Evolutionary conservation across 768 basidiomycete species (phyloP).

Genomic region (Lyophyllum atratum): DNA sequence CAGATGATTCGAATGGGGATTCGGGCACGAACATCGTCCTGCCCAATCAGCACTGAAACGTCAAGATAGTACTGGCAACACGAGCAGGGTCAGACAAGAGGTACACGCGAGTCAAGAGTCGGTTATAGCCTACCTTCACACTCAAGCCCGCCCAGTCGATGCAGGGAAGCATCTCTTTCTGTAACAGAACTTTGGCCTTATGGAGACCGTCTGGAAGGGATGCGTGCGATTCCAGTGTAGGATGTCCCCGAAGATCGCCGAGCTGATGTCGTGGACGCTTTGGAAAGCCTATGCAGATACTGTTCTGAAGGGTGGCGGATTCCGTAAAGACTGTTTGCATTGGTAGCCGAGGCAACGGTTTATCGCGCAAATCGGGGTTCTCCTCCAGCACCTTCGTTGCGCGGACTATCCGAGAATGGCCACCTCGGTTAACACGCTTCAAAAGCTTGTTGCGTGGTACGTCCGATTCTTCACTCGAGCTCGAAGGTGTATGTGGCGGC

Average conservation of each 20-base stretch:
- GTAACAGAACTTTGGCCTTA: slow-evolving; percentile 57
- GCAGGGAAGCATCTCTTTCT: slow-evolving; percentile 61
- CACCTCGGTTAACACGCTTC: slow-evolving; percentile 33
- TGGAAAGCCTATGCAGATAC: slow-evolving; percentile 67
- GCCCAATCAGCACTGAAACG: slow-evolving; percentile 64
- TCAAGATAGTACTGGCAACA: slow-evolving; percentile 70
- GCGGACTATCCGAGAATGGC: slow-evolving; percentile 26
- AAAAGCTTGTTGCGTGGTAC: slow-evolving; percentile 30
- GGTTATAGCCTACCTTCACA: slow-evolving; percentile 54
- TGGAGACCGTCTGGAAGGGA: slow-evolving; percentile 69
- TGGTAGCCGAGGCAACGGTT: slow-evolving; percentile 45
- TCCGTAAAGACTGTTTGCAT: slow-evolving; percentile 40
- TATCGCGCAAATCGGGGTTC: slow-evolving; percentile 31
- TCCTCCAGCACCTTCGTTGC: slow-evolving; percentile 25
- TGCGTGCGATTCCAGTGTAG: slow-evolving; percentile 45
- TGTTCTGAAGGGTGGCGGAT: slow-evolving; percentile 46
- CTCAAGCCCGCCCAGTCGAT: slow-evolving; percentile 69
- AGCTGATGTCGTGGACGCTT: slow-evolving; percentile 59
- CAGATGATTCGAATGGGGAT: slow-evolving; percentile 62
- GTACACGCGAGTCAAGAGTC: slow-evolving; percentile 1
- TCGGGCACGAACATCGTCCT: slow-evolving; percentile 62
- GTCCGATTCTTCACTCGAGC: slow-evolving; percentile 46
- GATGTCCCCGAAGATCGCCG: slow-evolving; percentile 39
- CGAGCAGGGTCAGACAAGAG: slow-evolving; percentile 10
- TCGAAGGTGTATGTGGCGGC: slow-evolving; percentile 50